Evolutionary conservation across 164 flowering plant genomes (phyloP).

Genomic region (Magnolia sinica): DNA sequence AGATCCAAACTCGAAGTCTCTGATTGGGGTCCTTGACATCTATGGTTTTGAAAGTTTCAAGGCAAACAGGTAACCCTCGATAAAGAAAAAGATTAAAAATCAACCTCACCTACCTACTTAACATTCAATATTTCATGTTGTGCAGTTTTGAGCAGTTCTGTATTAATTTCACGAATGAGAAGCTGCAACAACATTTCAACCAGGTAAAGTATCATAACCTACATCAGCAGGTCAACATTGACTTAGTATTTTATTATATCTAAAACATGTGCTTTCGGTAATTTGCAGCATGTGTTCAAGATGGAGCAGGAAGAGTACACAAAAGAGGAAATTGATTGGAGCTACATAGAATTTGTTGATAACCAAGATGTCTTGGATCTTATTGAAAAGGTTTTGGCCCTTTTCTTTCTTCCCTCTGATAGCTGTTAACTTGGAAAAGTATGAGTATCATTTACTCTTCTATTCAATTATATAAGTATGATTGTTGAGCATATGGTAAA

Average conservation of each 20-base stretch:
- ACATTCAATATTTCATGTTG: constrained; percentile 7
- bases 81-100: too few relatives aligned
- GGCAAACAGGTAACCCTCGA: constrained; percentile 61
- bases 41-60: constrained; percentile 97
- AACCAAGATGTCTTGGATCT: constrained; percentile 91
- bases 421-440: neutral
- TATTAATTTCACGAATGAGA: constrained; percentile 92
- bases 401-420: neutral
- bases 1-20: constrained; percentile 66
- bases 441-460: neutral
- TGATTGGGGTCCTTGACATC: constrained; percentile 94
- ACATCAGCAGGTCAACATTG: constrained; percentile 6
- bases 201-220: constrained; percentile 51
- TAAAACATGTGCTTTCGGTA: constrained; percentile 10
- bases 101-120: neutral
- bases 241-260: constrained; percentile 4
- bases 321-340: constrained; percentile 87
- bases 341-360: constrained; percentile 92
- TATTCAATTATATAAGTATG: neutral
- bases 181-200: constrained; percentile 97
- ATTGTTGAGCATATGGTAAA: too few relatives aligned
- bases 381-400: constrained; percentile 69
- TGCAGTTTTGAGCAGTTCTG: constrained; percentile 97
- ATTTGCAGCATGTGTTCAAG: constrained; percentile 89
- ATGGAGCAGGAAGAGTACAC: constrained; percentile 92